Evolutionary conservation across 208 protist genomes (phyloP).

Genomic region (Paratrypanosoma confusum): DNA sequence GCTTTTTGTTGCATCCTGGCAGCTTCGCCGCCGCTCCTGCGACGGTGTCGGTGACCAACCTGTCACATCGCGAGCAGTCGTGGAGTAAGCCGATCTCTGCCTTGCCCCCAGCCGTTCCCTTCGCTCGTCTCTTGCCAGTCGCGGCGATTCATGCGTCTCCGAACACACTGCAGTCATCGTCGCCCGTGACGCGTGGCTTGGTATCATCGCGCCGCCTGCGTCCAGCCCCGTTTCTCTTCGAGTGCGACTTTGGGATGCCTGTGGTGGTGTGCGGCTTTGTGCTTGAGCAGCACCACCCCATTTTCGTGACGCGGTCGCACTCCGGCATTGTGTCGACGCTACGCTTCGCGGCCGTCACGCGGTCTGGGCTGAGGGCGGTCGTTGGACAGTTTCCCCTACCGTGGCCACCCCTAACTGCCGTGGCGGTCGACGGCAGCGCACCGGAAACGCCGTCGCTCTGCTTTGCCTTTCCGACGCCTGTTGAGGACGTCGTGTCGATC

Average conservation of each 20-base stretch:
- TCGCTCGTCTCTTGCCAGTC: no score
- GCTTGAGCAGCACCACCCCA: constrained; percentile 15
- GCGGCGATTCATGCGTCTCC: no score
- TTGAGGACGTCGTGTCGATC: constrained; percentile 8
- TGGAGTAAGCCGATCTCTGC: no score
- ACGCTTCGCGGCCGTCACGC: constrained; percentile 10
- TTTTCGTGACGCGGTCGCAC: not conserved
- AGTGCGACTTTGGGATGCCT: constrained; percentile 17
- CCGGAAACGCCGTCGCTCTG: constrained; percentile 3
- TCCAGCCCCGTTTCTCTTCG: constrained; percentile 4
- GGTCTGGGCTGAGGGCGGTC: constrained; percentile 8
- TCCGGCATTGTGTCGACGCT: constrained; percentile 9
- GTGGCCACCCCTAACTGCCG: constrained; percentile 11
- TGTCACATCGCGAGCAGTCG: no score
- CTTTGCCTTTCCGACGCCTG: constrained; percentile 6
- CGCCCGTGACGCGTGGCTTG: no score
- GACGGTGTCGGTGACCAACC: no score
- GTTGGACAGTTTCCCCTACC: constrained; percentile 11
- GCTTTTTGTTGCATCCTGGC: no score
- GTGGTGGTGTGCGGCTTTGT: constrained; percentile 15
- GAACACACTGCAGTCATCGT: no score
- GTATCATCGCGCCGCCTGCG: no score
- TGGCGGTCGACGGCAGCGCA: not conserved
- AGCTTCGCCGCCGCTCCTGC: no score
- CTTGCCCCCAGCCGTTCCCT: no score